Evolutionary conservation across 1,139 yeast species (phyloP).

Genomic region (Zygotorulaspora mrakii): DNA sequence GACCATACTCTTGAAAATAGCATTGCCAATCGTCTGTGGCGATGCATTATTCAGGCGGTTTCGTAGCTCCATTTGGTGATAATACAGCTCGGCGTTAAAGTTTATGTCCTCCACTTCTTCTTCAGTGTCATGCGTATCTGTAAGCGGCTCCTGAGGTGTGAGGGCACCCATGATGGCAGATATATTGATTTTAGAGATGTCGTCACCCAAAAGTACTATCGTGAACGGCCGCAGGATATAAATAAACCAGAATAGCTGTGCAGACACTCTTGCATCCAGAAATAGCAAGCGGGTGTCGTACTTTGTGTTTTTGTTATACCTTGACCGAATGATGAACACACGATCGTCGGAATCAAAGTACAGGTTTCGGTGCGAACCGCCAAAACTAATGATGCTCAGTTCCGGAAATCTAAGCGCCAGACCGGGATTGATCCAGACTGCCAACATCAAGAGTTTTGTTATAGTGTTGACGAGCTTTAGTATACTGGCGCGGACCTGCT

Average conservation of each 20-base stretch:
- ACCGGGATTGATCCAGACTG: constrained; percentile 4
- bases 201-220: constrained; percentile 1
- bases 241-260: constrained; percentile 5
- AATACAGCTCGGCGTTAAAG: constrained; percentile 3
- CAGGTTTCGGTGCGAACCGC: neutral
- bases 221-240: constrained; percentile 4
- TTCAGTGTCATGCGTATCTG: neutral
- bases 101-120: constrained; percentile 1
- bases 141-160: constrained; percentile 3
- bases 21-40: constrained; percentile 1
- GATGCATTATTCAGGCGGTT: neutral
- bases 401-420: constrained; percentile 4
- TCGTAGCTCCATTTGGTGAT: constrained; percentile 2
- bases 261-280: neutral
- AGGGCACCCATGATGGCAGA: constrained; percentile 3
- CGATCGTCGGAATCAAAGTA: constrained; percentile 5
- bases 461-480: neutral
- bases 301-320: constrained; percentile 5
- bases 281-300: constrained; percentile 3
- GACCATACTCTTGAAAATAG: constrained; percentile 4
- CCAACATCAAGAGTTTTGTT: constrained; percentile 2
- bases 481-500: neutral
- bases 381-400: constrained; percentile 1
- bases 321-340: constrained; percentile 3
- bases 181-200: neutral